Conservation (phyloP, 2,329 filamentous ascomycete genomes). For the Colletotrichum tamarilloi region DNA sequence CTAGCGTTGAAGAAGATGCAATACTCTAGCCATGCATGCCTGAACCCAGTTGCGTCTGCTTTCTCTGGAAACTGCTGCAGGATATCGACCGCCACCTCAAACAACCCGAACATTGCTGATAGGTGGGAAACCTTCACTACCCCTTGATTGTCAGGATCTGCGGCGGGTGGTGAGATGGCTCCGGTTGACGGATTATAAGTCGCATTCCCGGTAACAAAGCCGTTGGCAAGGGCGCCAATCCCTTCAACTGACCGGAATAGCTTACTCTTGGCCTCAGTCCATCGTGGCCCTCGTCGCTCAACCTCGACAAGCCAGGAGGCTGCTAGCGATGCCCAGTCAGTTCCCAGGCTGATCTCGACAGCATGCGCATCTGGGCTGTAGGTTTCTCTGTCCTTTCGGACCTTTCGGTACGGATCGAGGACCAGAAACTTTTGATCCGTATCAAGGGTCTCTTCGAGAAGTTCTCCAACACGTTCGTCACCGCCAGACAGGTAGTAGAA, state of each 20-base stretch:
- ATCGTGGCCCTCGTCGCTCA: neutral
- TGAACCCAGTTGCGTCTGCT: neutral
- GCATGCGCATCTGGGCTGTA: neutral
- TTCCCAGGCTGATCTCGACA: neutral
- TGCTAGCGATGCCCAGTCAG: neutral
- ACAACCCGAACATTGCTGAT: conserved; percentile 66
- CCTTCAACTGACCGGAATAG: neutral
- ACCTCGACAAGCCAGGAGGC: neutral
- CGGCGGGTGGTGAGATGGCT: neutral
- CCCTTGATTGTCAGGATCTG: neutral
- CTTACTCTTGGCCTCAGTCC: neutral
- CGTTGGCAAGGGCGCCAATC: neutral
- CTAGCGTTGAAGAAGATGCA: neutral
- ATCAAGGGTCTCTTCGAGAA: neutral
- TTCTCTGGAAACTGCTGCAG: neutral
- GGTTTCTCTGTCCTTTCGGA: neutral
- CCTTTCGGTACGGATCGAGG: neutral
- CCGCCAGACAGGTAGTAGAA: conserved; percentile 63
- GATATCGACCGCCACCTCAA: conserved; percentile 65
- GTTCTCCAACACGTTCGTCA: neutral
- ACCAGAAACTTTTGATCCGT: neutral
- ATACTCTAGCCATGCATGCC: neutral
- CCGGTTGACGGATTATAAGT: neutral
- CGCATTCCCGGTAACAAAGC: neutral
- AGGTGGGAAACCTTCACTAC: conserved; percentile 60